Percentiles rank a stretch among this genome's conserved stretches.
Evolutionary conservation across 306 rosid genomes (phyloP).

Genomic region (Abrus pulchellus): DNA sequence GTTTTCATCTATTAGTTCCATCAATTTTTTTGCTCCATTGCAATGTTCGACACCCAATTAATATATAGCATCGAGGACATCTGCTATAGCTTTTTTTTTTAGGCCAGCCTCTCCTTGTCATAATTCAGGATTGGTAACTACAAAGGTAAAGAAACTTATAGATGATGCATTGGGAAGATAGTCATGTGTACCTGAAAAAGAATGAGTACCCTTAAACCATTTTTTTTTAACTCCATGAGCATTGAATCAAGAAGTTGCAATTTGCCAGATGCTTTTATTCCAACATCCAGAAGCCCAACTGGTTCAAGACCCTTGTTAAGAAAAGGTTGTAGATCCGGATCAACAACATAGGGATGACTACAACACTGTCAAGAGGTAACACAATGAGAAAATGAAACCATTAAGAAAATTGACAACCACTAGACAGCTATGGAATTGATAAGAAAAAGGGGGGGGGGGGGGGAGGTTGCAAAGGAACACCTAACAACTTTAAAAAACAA

Average conservation of each 20-base stretch:
- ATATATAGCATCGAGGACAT: background rate
- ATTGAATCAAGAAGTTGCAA: slow-evolving; percentile 87
- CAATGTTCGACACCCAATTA: background rate
- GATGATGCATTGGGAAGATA: background rate
- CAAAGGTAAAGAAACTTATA: slow-evolving; percentile 1
- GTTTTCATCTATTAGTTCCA: background rate
- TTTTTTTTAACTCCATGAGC: slow-evolving; percentile 76
- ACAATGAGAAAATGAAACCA: slow-evolving; percentile 4
- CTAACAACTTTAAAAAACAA: slow-evolving; percentile 27
- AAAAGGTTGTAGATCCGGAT: slow-evolving; percentile 49
- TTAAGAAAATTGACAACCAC: slow-evolving; percentile 39
- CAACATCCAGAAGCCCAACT: slow-evolving; percentile 65
- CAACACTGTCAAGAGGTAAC: slow-evolving; percentile 74
- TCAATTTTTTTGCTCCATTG: background rate
- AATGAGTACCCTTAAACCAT: slow-evolving; percentile 67
- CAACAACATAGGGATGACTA: slow-evolving; percentile 81
- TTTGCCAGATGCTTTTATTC: slow-evolving; percentile 87
- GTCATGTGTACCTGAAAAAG: slow-evolving; percentile 75
- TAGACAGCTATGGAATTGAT: slow-evolving; percentile 32
- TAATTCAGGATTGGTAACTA: background rate
- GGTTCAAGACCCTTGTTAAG: slow-evolving; percentile 61
- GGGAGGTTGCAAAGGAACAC: background rate
- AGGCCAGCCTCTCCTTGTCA: background rate
- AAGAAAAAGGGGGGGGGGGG: slow-evolving; percentile 2
- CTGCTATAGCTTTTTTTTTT: background rate